Evolutionary conservation across 192 early-diverging fungal genomes (phyloP), one percentile per base, ranked within the genome.

Genomic region (Podila epicladia): DNA sequence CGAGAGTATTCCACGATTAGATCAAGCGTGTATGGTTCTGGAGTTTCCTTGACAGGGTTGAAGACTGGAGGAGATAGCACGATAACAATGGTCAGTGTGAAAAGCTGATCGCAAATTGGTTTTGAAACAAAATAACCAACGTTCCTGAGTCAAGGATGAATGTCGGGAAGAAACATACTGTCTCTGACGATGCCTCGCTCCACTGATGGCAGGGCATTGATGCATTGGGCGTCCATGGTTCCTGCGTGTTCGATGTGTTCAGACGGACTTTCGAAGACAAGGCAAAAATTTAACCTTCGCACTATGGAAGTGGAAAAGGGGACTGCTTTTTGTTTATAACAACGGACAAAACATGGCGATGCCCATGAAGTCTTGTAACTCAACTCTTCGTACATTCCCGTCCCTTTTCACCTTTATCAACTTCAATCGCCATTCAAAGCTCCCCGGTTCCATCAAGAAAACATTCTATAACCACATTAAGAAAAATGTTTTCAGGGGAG

Each of bases 1-100:
- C 77, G 70, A 3, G 60, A 33, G 41, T 80, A 80, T 69, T 80
- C 77, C 2, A 28, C 32, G 24, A 53, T 28, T 13, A 80, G 71
- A 9, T 80, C 65, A 9, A 80, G 50, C 26, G 77, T 65, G 41
- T 69, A 80, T 0, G 77, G 77, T 17, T 62, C 61, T 35, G 77
- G 71, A 15, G 48, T 41, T 22, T 8, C n/a, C 9, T 59, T 65
- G 57, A 64, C 58, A 7, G 77, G 77, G 9, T 24, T 65, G 64
- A 80, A 80, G 48, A 80, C 77, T 80, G 37, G 19, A 28, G 48
- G 22, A 24, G 37, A 5, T 28, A 32, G 32, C 19, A 33, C 20
- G 32, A 22, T 19, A 24, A 55, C 5, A 11, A 55, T 24, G n/a
- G 6, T 24, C 11, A 55, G 20, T 55, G 6, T 55, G 20, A 22